These are phyloP conservation scores for Malassezia dermatis DNA, from an alignment of 1,284 basidiomycete genomes.

Conservation along the genomic window DNA sequence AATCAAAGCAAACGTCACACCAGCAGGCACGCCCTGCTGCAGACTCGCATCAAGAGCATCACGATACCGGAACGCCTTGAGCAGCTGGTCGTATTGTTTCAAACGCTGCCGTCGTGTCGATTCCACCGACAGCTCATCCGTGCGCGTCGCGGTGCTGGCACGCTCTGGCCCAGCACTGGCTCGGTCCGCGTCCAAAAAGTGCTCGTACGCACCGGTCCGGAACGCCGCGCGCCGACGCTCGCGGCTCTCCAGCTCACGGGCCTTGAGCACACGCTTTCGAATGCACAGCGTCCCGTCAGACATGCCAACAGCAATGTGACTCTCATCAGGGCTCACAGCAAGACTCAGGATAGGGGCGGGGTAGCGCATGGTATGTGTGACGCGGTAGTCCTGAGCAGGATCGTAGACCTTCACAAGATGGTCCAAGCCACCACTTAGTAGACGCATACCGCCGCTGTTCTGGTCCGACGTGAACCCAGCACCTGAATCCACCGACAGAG, in stretches of 20 bases:
- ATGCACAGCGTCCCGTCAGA: constrained; percentile 75
- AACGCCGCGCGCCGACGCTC: constrained; percentile 53
- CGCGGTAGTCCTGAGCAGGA: constrained; percentile 59
- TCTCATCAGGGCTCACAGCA: constrained; percentile 92
- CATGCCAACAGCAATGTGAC: constrained; percentile 90
- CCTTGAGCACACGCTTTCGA: constrained; percentile 59
- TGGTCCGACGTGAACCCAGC: constrained; percentile 25
- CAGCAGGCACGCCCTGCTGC: constrained; percentile 29
- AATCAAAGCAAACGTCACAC: constrained; percentile 75
- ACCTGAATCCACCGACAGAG: constrained; percentile 33
- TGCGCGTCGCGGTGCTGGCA: constrained; percentile 18
- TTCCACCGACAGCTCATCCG: constrained; percentile 53
- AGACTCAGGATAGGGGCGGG: constrained; percentile 81
- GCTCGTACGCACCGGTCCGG: constrained; percentile 60
- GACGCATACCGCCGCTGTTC: constrained; percentile 56
- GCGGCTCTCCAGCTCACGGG: constrained; percentile 54
- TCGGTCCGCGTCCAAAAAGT: constrained; percentile 52
- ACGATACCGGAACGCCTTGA: constrained; percentile 88
- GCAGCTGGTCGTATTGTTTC: constrained; percentile 73
- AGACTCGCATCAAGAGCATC: constrained; percentile 63
- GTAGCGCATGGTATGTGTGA: constrained; percentile 97
- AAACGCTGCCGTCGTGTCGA: constrained; percentile 63
- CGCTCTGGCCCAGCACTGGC: background rate
- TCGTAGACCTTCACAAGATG: constrained; percentile 99
- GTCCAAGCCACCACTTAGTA: constrained; percentile 83